Evolutionary conservation across 106 monocot species (phyloP).

Genomic region (Posidonia australis): DNA sequence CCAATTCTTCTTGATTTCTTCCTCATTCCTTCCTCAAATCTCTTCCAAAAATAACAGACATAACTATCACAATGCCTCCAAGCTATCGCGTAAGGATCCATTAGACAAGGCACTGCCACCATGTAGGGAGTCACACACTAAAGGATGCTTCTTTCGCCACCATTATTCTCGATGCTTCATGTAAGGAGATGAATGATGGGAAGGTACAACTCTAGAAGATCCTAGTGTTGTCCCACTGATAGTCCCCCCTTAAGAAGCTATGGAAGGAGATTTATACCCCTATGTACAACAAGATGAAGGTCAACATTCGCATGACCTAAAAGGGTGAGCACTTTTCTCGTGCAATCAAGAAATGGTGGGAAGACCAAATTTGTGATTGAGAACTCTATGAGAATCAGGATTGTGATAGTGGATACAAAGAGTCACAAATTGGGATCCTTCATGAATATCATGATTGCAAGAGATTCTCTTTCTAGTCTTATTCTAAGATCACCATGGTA

Average conservation of each 20-base stretch:
- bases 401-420: constrained; percentile 80
- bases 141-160: constrained; percentile 15
- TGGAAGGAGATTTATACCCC: constrained; percentile 92
- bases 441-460: constrained; percentile 20
- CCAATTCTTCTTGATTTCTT: too few species aligned
- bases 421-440: constrained; percentile 37
- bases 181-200: constrained; percentile 61
- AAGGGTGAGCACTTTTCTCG: constrained; percentile 90
- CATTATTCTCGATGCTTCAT: constrained; percentile 47
- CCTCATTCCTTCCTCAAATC: too few species aligned
- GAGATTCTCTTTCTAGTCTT: constrained; percentile 71
- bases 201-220: constrained; percentile 68
- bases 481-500: constrained; percentile 79
- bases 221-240: constrained; percentile 51
- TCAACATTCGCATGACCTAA: constrained; percentile 91
- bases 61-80: too few species aligned
- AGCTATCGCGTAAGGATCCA: too few species aligned
- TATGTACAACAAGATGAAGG: constrained; percentile 85
- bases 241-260: constrained; percentile 52
- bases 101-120: too few species aligned
- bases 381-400: constrained; percentile 73
- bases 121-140: too few species aligned
- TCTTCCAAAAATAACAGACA: too few species aligned
- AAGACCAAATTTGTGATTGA: constrained; percentile 92
- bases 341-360: constrained; percentile 86